These are phyloP conservation scores for Epichloe aotearoae DNA, from an alignment of 2,329 filamentous ascomycete species.

Conservation along the genomic window DNA sequence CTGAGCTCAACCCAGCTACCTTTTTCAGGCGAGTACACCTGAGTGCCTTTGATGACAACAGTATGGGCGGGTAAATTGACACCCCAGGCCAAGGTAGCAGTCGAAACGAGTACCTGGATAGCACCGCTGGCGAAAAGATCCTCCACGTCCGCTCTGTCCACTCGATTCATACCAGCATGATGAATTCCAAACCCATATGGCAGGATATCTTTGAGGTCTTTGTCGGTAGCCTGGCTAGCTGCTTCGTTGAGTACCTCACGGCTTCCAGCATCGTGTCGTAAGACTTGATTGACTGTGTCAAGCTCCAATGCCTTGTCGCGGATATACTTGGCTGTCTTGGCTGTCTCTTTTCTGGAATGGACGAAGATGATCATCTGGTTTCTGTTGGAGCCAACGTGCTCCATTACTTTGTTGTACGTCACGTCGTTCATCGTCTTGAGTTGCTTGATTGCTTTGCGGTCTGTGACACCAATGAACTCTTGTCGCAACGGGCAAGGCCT, in stretches of 20 bases:
- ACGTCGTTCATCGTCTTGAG: conserved; percentile 99
- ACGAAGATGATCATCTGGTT: conserved; percentile 99
- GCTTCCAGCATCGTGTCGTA: conserved; percentile 83
- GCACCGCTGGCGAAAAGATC: conserved; percentile 85
- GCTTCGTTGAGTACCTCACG: conserved; percentile 80
- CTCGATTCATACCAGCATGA: conserved; percentile 90
- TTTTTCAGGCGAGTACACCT: conserved; percentile 96
- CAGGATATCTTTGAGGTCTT: conserved; percentile 82
- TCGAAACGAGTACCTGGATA: conserved; percentile 92
- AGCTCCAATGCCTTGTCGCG: conserved; percentile 93
- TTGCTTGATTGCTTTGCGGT: conserved; percentile 98
- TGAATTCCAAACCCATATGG: conserved; percentile 98
- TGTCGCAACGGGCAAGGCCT: conserved; percentile 89
- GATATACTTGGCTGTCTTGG: conserved; percentile 93
- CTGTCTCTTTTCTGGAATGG: conserved; percentile 94
- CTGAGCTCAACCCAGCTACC: conserved; percentile 97
- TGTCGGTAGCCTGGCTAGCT: conserved; percentile 67
- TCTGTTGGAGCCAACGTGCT: conserved; percentile 82
- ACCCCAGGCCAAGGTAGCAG: conserved; percentile 96
- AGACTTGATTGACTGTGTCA: conserved; percentile 92
- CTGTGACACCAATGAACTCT: conserved; percentile 93
- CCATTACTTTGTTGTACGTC: conserved; percentile 92
- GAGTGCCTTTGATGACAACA: conserved; percentile 97
- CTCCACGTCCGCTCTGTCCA: conserved; percentile 90
- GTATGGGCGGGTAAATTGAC: conserved; percentile 96